Base-by-base conservation (phyloP, 2,329 filamentous ascomycete species). In the Diatrype stigma region DNA sequence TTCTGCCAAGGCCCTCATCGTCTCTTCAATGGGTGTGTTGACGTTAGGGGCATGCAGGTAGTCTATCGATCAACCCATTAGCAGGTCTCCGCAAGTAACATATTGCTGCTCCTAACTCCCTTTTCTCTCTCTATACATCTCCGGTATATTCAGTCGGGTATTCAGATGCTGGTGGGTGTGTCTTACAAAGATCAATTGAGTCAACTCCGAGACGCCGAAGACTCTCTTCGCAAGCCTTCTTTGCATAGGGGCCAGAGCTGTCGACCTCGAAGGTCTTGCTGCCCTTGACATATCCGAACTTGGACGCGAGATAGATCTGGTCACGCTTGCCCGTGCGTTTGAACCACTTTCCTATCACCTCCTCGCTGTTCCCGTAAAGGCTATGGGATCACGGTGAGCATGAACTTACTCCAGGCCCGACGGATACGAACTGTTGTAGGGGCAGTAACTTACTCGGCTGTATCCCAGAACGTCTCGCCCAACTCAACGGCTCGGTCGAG, bases 251-350 rank as follows among this genome's bases (percentile, higher is more conserved):
- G 0, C 69, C 66, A 4, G 64, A 68, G 28, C 64, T 70, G 50
- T 72, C 60, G 16, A 71, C 40, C 23, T 48, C 56, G 11, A 56
- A 54, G 8, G 48, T 51, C 23, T 47, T 37, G 51, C 56, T 52
- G 1, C 56, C 58, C 42, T 60, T 60, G 28, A 62, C 58, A 46
- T 65, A 66, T 52, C 67, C 77, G 53, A 79, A 80, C 53, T 81
- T 81, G 12, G 76, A 78, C 1, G 74, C 74, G 1, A 82, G 65
- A 58, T 81, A 79, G 53, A 81, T 74, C 44, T 79, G 62, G 19
- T 74, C 56, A 0, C 74, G 67, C 46, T 73, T 73, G 6, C 67
- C 70, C 2, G 69, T 73, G 17, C 67, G 63, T 46, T 69, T 65
- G 57, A 80, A 74, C 74, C 77, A 80, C 57, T 70, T 70, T 0